These are phyloP conservation scores for Suillus brevipes DNA, from an alignment of 768 basidiomycete species.

Conservation along the genomic window DNA sequence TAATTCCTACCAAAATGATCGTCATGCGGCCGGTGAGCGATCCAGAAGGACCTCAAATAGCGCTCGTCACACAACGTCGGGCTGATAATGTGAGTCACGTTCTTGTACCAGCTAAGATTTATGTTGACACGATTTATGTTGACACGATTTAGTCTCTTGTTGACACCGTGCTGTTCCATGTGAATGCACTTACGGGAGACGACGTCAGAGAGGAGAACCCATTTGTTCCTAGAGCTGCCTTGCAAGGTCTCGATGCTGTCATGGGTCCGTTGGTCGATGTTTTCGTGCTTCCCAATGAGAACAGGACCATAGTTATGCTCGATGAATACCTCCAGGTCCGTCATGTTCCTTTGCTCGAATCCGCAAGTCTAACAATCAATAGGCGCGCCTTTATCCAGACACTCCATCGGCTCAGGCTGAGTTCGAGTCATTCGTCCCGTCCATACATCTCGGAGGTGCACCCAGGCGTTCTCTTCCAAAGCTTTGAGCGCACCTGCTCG, in stretches of 20 bases:
- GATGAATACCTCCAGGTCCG: constrained; percentile 77
- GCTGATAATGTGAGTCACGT: constrained; percentile 57
- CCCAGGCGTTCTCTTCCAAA: too few relatives aligned
- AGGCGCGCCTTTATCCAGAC: constrained; percentile 72
- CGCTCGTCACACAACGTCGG: constrained; percentile 59
- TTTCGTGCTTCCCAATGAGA: constrained; percentile 48
- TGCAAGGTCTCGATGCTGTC: constrained; percentile 64
- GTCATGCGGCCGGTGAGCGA: constrained; percentile 47
- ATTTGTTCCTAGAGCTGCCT: constrained; percentile 30
- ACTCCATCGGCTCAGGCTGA: constrained; percentile 43
- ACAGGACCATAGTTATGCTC: constrained; percentile 60
- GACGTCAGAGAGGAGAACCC: constrained; percentile 35
- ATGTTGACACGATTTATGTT: too few relatives aligned
- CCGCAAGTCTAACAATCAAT: neutral
- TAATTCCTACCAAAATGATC: constrained; percentile 64
- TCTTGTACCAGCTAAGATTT: neutral
- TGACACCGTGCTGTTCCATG: constrained; percentile 74
- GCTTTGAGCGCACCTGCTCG: too few relatives aligned
- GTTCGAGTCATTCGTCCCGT: constrained; percentile 45
- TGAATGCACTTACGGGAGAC: constrained; percentile 80
- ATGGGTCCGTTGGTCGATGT: constrained; percentile 59
- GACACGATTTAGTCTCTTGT: constrained; percentile 50
- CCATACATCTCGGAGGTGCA: constrained; percentile 46
- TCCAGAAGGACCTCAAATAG: constrained; percentile 52
- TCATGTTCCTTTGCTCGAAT: constrained; percentile 5